Evolutionary conservation across 768 basidiomycete genomes (phyloP), one percentile per base, ranked within the genome.

Genomic region (Tulasnella sp.): DNA sequence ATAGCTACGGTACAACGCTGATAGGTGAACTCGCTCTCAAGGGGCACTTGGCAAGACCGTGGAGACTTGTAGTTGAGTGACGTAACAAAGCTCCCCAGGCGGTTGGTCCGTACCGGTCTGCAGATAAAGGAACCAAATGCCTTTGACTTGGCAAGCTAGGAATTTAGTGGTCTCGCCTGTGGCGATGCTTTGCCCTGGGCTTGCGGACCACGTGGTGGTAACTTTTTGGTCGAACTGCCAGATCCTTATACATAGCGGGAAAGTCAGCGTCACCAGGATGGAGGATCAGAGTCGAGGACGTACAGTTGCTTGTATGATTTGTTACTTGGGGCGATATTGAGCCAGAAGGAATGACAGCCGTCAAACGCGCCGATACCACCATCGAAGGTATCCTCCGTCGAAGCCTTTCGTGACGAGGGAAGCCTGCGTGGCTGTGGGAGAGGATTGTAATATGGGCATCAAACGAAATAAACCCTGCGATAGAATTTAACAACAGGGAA

Each of bases 41-140:
- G n/a, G n/a, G n/a, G n/a, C n/a, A n/a, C n/a, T n/a, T n/a, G n/a
- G n/a, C n/a, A n/a, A n/a, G n/a, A n/a, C n/a, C n/a, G n/a, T n/a
- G n/a, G n/a, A n/a, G n/a, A 38, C 7, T 15, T 38, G 7, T n/a
- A 58, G 45, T 9, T 47, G 27, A 11, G 48, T 50, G 21, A 24
- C 27, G 1, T 23, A 26, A 17, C 56, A 58, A 15, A n/a, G 3
- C 42, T 27, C 11, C 56, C n/a, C n/a, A n/a, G 41, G 29, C 9
- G 56, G 56, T 3, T 51, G 23, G 19, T 58, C 44, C 9, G 56
- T 51, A 7, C 56, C 56, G 21, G 56, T 58, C 45, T 58, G 56
- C n/a, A 58, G 48, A 44, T 50, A 58, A 17, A 58, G 41, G 24
- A 26, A 17, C 56, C 53, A 55, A 8, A 21, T 29, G 0, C 53